Percentiles rank a stretch among this genome's conserved stretches.
Evolutionary conservation across 2,329 filamentous ascomycete species (phyloP).

Genomic region (Cladosporium sp.): DNA sequence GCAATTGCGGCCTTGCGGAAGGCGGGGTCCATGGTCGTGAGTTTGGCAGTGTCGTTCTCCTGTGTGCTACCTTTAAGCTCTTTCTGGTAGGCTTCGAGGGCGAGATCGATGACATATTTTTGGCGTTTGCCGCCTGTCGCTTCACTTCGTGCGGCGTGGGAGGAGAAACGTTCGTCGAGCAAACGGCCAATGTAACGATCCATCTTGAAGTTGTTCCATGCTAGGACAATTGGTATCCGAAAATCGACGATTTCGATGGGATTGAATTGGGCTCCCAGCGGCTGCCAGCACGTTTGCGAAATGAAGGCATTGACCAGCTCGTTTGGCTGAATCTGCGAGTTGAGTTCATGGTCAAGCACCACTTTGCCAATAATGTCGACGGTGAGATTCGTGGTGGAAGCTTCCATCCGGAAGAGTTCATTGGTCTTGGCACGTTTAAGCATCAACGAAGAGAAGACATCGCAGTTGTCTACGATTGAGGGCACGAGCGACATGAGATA

Average conservation of each 20-base stretch:
- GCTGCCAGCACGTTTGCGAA: slow-evolving; percentile 33
- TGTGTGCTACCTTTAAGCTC: slow-evolving; percentile 19
- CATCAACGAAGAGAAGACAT: slow-evolving; percentile 33
- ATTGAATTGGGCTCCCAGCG: slow-evolving; percentile 31
- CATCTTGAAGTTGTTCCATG: slow-evolving; percentile 35
- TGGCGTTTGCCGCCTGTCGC: slow-evolving; percentile 11
- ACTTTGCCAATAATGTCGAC: slow-evolving; percentile 42
- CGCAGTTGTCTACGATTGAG: slow-evolving; percentile 33
- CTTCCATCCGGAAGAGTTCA: slow-evolving; percentile 38
- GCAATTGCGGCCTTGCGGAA: slow-evolving; percentile 34
- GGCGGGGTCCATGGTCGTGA: slow-evolving; percentile 31
- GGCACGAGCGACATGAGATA: slow-evolving; percentile 39
- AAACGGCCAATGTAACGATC: slow-evolving; percentile 31
- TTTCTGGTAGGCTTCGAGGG: slow-evolving; percentile 35
- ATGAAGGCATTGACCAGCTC: slow-evolving; percentile 36
- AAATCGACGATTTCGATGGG: slow-evolving; percentile 36
- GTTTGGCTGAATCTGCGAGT: slow-evolving; percentile 33
- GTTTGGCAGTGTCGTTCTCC: slow-evolving; percentile 19
- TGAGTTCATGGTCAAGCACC: slow-evolving; percentile 36
- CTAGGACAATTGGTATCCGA: slow-evolving; percentile 30
- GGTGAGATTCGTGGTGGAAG: slow-evolving; percentile 36
- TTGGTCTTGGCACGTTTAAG: slow-evolving; percentile 31
- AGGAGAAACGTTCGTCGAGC: slow-evolving; percentile 36
- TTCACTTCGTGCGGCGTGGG: slow-evolving; percentile 28
- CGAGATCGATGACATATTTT: slow-evolving; percentile 34